phyloP scores from a whole-genome alignment of 2,329 filamentous ascomycete species.

The Lecanoromycetidae sp. region DNA sequence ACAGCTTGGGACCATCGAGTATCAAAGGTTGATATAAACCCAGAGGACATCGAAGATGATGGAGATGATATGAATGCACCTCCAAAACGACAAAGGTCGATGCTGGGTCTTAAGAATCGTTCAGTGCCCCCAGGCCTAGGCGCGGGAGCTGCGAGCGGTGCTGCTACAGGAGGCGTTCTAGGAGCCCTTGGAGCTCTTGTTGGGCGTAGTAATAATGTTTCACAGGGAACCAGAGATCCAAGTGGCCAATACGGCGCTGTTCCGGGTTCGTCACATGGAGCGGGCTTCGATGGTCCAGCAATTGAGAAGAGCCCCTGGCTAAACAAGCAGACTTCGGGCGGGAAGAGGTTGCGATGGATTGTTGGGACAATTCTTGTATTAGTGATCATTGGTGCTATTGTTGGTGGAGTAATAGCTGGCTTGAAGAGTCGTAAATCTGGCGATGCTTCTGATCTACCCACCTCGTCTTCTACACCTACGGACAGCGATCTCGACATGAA shows the following conservation, averaged over 20 bases:
- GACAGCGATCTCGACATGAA: conserved; percentile 59
- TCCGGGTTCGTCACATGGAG: conserved; percentile 19
- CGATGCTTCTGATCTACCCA: too few relatives aligned
- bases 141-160: conserved; percentile 28
- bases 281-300: conserved; percentile 21
- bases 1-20: conserved; percentile 39
- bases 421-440: conserved; percentile 31
- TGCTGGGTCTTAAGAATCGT: conserved; percentile 43
- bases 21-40: conserved; percentile 52
- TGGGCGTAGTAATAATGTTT: conserved; percentile 28
- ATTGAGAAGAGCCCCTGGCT: conserved; percentile 57
- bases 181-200: conserved; percentile 32
- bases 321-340: conserved; percentile 46
- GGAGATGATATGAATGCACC: conserved; percentile 69
- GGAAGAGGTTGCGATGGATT: conserved; percentile 57
- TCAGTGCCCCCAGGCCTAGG: conserved; percentile 24
- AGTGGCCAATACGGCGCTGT: conserved; percentile 48
- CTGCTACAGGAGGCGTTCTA: conserved; percentile 33
- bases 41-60: conserved; percentile 71
- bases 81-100: conserved; percentile 41
- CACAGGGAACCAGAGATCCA: conserved; percentile 21
- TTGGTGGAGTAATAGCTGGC: conserved; percentile 56
- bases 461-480: conserved; percentile 40
- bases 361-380: conserved; percentile 52
- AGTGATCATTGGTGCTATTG: conserved; percentile 58